Base-by-base conservation (phyloP, 345 rosid genomes). In the Ceriops tagal region DNA sequence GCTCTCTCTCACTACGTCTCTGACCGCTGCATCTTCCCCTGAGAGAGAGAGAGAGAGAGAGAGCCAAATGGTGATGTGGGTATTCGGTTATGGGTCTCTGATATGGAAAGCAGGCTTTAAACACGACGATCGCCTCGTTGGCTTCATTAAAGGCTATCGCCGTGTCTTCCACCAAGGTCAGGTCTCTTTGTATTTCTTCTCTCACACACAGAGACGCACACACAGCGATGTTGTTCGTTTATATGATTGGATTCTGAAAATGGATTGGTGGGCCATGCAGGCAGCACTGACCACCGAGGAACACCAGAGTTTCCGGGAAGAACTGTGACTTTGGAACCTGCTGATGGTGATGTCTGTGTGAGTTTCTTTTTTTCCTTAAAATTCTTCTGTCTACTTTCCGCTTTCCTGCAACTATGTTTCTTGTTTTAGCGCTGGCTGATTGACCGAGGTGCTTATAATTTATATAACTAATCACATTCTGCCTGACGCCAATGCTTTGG, bases 201-300 rank as follows among this genome's bases (percentile, higher is more conserved):
- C 19, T 34, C 37, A 8, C 34, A 31, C 34, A 1, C 34, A 31
- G 1, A 31, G 34, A 34, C 10, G 37, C 37, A 34, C 37, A 2
- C 37, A 34, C 37, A 34, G 37, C 7, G 37, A 7, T 34, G 37
- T 34, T 8, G 9, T 8, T 34, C 9, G 37, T 34, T 34, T 34
- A 9, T 34, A 8, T 7, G 10, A 34, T 34, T 34, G 37, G 6
- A 34, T 34, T 34, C 37, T 34, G 37, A 34, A 34, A 34, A 11
- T 39, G 15, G 47, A 39, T 11, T 39, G 47, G 47, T 43, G 49
- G 49, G 19, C 49, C 49, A 11, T 18, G 49, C 49, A 90, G 96
- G 98, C 47, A 93, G 97, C 73, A 93, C 96, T 59, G 97, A 93
- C 67, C 98, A 93, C 74, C 81, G 96, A 83, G 97, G 97, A 39